Evolutionary conservation across 2,329 filamentous ascomycete genomes (phyloP).

Genomic region (Setomelanomma holmii): DNA sequence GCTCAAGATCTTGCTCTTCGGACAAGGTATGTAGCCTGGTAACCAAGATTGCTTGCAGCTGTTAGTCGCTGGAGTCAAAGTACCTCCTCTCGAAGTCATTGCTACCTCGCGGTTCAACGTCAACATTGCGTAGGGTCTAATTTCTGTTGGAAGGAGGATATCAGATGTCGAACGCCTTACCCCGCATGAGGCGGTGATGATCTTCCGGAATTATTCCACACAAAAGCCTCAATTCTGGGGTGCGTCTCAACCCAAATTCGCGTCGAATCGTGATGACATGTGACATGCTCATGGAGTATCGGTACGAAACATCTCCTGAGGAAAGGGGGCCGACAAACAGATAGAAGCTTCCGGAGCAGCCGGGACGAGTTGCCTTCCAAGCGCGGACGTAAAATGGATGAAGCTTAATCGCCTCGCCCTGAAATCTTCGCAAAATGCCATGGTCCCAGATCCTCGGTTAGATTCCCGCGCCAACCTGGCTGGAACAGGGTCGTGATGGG

Average conservation of each 20-base stretch:
- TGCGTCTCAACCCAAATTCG: not conserved
- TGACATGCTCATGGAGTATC: constrained; percentile 14
- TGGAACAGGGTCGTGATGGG: constrained; percentile 8
- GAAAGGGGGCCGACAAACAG: constrained; percentile 8
- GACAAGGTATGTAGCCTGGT: constrained; percentile 1
- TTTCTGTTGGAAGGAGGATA: not conserved
- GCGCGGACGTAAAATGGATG: constrained; percentile 24
- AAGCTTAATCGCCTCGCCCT: constrained; percentile 25
- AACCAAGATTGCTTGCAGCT: constrained; percentile 12
- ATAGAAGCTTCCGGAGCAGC: constrained; percentile 37
- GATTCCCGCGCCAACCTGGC: constrained; percentile 11
- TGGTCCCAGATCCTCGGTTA: constrained; percentile 29
- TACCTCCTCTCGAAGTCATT: not conserved
- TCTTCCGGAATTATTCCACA: not conserved
- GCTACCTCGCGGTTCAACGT: not conserved
- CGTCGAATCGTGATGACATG: constrained; percentile 4
- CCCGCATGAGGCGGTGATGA: not conserved
- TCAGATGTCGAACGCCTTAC: not conserved
- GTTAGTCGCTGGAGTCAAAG: constrained; percentile 3
- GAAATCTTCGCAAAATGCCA: constrained; percentile 29
- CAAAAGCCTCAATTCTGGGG: constrained; percentile 2
- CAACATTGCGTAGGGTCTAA: too few species aligned
- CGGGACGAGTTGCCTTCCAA: constrained; percentile 43
- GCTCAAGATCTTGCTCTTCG: constrained; percentile 20
- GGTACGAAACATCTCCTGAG: constrained; percentile 6